phyloP scores from a whole-genome alignment of 306 rosid species.

The Malus orientalis region DNA sequence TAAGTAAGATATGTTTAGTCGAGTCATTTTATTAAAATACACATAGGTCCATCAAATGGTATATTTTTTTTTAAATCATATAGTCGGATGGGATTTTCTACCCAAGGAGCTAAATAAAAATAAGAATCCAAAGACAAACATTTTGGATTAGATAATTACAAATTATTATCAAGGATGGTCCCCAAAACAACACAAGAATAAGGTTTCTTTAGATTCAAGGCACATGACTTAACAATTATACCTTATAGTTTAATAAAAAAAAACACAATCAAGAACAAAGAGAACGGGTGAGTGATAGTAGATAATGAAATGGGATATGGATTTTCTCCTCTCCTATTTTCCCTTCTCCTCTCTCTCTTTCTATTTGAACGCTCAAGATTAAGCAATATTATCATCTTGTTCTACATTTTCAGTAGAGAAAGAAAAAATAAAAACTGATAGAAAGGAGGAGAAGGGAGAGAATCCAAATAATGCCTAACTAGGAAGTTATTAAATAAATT shows the following conservation, averaged over 20 bases:
- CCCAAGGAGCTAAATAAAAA: not conserved
- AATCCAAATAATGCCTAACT: not conserved
- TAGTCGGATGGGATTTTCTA: not conserved
- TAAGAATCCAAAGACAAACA: not conserved
- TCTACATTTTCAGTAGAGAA: rapidly evolving
- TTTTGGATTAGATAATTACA: too few species aligned
- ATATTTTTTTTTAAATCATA: not conserved
- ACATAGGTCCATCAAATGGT: not conserved
- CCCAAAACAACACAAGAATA: not conserved
- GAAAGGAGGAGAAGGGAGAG: rapidly evolving
- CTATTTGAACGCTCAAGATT: too few species aligned
- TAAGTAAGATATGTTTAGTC: not conserved
- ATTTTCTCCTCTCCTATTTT: too few species aligned
- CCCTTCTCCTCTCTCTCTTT: rapidly evolving
- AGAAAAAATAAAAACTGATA: too few species aligned
- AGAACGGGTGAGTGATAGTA: not conserved
- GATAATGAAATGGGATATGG: not conserved
- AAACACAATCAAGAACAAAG: not conserved
- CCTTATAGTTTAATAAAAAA: not conserved
- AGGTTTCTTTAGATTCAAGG: not conserved
- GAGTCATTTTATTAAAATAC: not conserved
- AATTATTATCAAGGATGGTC: not conserved
- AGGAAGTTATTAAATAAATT: not conserved
- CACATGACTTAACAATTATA: not conserved
- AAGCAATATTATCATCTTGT: too few species aligned